Evolutionary conservation across 2,329 filamentous ascomycete genomes (phyloP).

Genomic region (Thielaviopsis populi): DNA sequence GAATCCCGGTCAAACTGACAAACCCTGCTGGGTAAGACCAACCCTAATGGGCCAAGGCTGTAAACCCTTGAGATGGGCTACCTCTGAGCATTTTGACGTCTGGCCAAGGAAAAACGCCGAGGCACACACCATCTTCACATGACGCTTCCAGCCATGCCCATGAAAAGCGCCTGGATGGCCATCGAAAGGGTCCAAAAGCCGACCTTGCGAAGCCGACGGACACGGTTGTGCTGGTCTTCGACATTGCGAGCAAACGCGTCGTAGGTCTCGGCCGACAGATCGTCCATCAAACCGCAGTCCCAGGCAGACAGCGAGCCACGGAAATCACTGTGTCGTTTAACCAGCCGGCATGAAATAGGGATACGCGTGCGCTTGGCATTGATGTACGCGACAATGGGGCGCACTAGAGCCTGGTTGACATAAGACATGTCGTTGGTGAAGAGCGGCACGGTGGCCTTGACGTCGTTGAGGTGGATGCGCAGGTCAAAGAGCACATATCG

Average conservation of each 20-base stretch:
- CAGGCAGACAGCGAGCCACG: slow-evolving; percentile 91
- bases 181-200: slow-evolving; percentile 92
- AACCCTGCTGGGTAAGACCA: background rate
- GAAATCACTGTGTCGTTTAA: slow-evolving; percentile 79
- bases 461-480: slow-evolving; percentile 86
- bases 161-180: slow-evolving; percentile 82
- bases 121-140: slow-evolving; percentile 26
- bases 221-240: slow-evolving; percentile 71
- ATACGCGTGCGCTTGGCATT: slow-evolving; percentile 93
- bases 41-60: background rate
- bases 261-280: slow-evolving; percentile 85
- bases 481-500: slow-evolving; percentile 87
- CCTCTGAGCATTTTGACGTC: background rate
- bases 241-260: slow-evolving; percentile 87
- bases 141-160: slow-evolving; percentile 80
- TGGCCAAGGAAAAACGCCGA: background rate
- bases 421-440: slow-evolving; percentile 89
- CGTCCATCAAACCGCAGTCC: slow-evolving; percentile 87
- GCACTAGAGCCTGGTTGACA: slow-evolving; percentile 85
- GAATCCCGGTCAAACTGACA: background rate
- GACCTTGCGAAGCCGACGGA: slow-evolving; percentile 82
- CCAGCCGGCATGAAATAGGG: slow-evolving; percentile 83
- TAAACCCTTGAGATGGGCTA: background rate
- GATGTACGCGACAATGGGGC: slow-evolving; percentile 95
- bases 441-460: slow-evolving; percentile 79